phyloP scores from a whole-genome alignment of 768 basidiomycete genomes.

The Serpula lacrymans region DNA sequence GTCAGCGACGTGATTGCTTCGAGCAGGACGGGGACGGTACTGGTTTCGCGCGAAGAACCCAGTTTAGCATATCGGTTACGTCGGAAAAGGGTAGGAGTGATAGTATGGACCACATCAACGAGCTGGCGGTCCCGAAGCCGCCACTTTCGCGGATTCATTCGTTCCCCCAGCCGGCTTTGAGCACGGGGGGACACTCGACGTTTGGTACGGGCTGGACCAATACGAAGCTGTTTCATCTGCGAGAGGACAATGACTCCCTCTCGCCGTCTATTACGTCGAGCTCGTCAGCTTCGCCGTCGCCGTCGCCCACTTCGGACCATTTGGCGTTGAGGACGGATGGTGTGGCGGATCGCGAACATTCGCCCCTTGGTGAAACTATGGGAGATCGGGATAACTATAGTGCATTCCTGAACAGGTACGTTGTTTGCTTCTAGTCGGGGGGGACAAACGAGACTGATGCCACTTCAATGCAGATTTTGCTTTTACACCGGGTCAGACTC shows the following conservation, averaged over 20 bases:
- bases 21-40: constrained; percentile 35
- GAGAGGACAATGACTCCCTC: constrained; percentile 32
- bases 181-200: constrained; percentile 6
- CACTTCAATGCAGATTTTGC: constrained; percentile 54
- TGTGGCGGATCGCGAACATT: constrained; percentile 9
- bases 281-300: constrained; percentile 40
- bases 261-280: constrained; percentile 45
- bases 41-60: constrained; percentile 9
- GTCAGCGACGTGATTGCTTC: constrained; percentile 60
- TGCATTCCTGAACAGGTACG: constrained; percentile 64
- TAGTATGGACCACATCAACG: too few species aligned
- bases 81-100: too few species aligned
- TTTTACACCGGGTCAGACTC: constrained; percentile 68
- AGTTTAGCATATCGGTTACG: neutral
- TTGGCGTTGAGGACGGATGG: constrained; percentile 8
- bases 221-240: constrained; percentile 16
- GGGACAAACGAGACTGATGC: constrained; percentile 7
- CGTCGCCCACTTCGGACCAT: constrained; percentile 38
- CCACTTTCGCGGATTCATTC: constrained; percentile 33
- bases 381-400: constrained; percentile 41
- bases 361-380: constrained; percentile 9
- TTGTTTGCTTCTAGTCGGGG: constrained; percentile 9
- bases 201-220: constrained; percentile 12
- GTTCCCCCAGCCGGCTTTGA: constrained; percentile 26
- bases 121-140: too few species aligned